phyloP scores from a whole-genome alignment of 495 filamentous ascomycete genomes.

The Tuber microsphaerosporum region DNA sequence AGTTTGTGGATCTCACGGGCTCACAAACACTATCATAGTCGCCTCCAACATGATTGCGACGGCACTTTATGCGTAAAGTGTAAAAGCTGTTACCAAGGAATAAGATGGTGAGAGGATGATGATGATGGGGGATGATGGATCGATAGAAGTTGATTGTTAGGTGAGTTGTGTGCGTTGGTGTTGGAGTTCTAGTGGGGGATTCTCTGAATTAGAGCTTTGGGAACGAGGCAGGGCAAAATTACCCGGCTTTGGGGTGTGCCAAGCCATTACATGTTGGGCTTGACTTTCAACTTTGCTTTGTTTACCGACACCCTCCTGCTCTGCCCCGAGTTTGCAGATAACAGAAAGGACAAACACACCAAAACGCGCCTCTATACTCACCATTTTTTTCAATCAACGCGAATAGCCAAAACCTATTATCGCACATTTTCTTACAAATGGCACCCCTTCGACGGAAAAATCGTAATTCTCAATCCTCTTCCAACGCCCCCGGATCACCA shows the following conservation, averaged over 20 bases:
- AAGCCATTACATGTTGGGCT: not conserved
- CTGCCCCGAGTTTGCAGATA: not conserved
- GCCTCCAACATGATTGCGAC: slow-evolving; percentile 53
- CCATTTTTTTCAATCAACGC: slow-evolving; percentile 6
- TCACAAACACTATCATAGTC: slow-evolving; percentile 52
- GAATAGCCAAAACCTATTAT: not conserved
- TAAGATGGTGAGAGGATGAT: slow-evolving; percentile 5
- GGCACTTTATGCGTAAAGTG: slow-evolving; percentile 15
- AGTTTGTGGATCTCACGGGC: not conserved
- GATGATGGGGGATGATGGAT: slow-evolving; percentile 14
- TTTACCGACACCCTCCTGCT: not conserved
- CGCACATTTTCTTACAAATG: slow-evolving; percentile 45
- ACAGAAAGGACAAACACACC: not conserved
- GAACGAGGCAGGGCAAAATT: not conserved
- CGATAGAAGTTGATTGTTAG: not conserved
- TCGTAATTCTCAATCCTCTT: slow-evolving; percentile 52
- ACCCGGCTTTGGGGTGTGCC: not conserved
- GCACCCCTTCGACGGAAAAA: slow-evolving; percentile 51
- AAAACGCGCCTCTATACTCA: not conserved
- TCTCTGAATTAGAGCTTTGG: not conserved
- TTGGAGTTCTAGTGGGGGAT: not conserved
- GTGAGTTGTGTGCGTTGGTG: not conserved
- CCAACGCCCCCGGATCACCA: slow-evolving; percentile 13
- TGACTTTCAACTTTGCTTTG: slow-evolving; percentile 5
- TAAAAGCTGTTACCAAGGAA: slow-evolving; percentile 7